Conservation (phyloP, 805 yeast species). For the Saturnispora sekii region DNA sequence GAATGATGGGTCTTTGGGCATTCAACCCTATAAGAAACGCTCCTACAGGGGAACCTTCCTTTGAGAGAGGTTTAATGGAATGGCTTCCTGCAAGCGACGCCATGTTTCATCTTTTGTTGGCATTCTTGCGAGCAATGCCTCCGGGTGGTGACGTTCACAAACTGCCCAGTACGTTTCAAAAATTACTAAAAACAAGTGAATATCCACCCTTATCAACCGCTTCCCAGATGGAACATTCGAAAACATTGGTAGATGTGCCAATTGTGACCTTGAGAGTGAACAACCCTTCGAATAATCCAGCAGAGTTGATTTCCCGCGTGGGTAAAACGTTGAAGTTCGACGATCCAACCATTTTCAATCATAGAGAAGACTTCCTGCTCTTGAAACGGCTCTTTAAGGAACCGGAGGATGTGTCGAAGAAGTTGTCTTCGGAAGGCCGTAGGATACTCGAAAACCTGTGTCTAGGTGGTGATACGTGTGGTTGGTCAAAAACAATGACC, state of each 20-base stretch:
- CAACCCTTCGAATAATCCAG: slow-evolving; percentile 37
- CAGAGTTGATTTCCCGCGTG: slow-evolving; percentile 51
- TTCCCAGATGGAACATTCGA: slow-evolving; percentile 16
- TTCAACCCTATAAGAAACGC: slow-evolving; percentile 33
- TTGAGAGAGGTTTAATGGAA: slow-evolving; percentile 59
- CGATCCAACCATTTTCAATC: slow-evolving; percentile 56
- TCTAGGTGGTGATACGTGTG: slow-evolving; percentile 24
- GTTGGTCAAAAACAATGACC: slow-evolving; percentile 29
- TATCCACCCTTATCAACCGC: slow-evolving; percentile 60
- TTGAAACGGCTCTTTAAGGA: slow-evolving; percentile 63
- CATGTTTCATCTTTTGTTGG: slow-evolving; percentile 64
- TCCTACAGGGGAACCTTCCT: slow-evolving; percentile 33
- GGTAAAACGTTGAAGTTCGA: slow-evolving; percentile 57
- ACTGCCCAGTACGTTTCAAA: slow-evolving; percentile 59
- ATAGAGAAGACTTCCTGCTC: slow-evolving; percentile 69
- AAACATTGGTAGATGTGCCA: slow-evolving; percentile 27
- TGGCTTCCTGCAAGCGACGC: slow-evolving; percentile 85
- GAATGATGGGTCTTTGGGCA: slow-evolving; percentile 86
- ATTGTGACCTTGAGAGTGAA: slow-evolving; percentile 30
- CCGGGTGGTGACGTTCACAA: slow-evolving; percentile 45
- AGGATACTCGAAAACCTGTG: slow-evolving; percentile 39
- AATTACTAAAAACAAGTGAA: slow-evolving; percentile 49
- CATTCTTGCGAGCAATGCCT: slow-evolving; percentile 72
- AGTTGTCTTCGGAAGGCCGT: slow-evolving; percentile 65
- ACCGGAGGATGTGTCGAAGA: slow-evolving; percentile 43